These are phyloP conservation scores for Gymnopilus dilepis DNA, from an alignment of 768 basidiomycete genomes.

Conservation along the genomic window DNA sequence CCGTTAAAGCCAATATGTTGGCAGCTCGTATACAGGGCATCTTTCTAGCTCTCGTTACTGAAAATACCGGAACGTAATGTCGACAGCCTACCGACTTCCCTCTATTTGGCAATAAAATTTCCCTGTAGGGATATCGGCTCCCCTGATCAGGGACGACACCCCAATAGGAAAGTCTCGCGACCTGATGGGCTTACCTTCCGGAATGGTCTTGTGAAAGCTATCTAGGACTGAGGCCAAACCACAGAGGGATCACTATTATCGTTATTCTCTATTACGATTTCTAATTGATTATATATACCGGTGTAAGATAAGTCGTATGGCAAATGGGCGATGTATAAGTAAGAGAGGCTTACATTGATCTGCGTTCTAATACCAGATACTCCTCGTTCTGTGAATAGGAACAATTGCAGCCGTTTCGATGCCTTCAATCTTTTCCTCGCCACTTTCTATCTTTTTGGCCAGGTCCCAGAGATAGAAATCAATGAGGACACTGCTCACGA, in stretches of 20 bases:
- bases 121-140: conserved; percentile 14
- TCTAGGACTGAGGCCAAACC: too few relatives aligned
- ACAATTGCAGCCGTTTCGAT: conserved; percentile 59
- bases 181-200: background rate
- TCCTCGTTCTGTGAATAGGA: conserved; percentile 80
- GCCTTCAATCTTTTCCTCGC: conserved; percentile 62
- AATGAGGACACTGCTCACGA: conserved; percentile 77
- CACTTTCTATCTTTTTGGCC: conserved; percentile 74
- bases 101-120: conserved; percentile 20
- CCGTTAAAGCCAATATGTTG: too few relatives aligned
- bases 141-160: background rate
- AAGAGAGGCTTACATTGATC: too few relatives aligned
- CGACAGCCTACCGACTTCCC: conserved; percentile 2
- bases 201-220: too few relatives aligned
- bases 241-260: too few relatives aligned
- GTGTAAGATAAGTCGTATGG: too few relatives aligned
- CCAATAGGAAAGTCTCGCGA: background rate
- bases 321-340: too few relatives aligned
- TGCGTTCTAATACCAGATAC: conserved; percentile 64
- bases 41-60: too few relatives aligned
- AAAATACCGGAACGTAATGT: background rate
- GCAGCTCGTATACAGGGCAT: too few relatives aligned
- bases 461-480: conserved; percentile 94
- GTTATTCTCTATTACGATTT: too few relatives aligned
- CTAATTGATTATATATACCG: too few relatives aligned